A percentile compares a stretch with the other conserved stretches of the same genome.
Conservation (phyloP, 768 basidiomycete genomes). For the Auricularia auricula-judae region DNA sequence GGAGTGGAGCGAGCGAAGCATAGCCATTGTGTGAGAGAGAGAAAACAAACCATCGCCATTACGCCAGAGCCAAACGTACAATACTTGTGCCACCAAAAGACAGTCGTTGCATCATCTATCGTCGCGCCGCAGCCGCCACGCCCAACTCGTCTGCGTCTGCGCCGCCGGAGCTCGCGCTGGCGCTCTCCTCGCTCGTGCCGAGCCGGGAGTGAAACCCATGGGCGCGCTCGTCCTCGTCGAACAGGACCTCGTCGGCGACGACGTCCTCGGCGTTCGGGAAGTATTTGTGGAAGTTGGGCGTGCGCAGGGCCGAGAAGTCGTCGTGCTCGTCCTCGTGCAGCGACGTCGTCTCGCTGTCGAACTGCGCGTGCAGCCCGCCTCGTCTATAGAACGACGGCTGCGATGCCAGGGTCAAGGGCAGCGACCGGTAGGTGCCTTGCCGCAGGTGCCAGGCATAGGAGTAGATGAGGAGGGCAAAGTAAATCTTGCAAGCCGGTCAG, state of each 20-base stretch:
- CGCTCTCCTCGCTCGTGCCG: slow-evolving; percentile 13
- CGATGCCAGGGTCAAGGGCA: slow-evolving; percentile 36
- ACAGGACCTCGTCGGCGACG: slow-evolving; percentile 37
- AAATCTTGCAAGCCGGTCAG: slow-evolving; percentile 43
- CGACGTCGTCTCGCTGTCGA: slow-evolving; percentile 8
- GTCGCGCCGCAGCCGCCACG: too few relatives aligned
- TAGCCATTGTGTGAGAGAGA: too few relatives aligned
- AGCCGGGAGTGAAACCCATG: slow-evolving; percentile 9
- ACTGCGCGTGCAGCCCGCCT: neutral
- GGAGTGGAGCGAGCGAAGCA: too few relatives aligned
- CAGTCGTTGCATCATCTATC: too few relatives aligned
- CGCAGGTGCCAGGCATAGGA: slow-evolving; percentile 91
- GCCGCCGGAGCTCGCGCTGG: slow-evolving; percentile 15
- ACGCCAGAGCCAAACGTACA: too few relatives aligned
- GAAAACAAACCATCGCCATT: too few relatives aligned
- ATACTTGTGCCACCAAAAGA: too few relatives aligned
- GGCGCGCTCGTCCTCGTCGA: slow-evolving; percentile 28
- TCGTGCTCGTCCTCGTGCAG: slow-evolving; percentile 38
- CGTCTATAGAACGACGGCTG: neutral
- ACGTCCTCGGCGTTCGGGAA: slow-evolving; percentile 44
- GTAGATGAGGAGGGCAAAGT: slow-evolving; percentile 83
- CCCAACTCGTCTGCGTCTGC: slow-evolving; percentile 6
- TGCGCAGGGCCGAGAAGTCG: slow-evolving; percentile 1
- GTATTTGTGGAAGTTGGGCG: neutral
- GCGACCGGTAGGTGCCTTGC: slow-evolving; percentile 76